Base-by-base conservation (phyloP, 179 eudicot species). In the Carnegiea gigantea region DNA sequence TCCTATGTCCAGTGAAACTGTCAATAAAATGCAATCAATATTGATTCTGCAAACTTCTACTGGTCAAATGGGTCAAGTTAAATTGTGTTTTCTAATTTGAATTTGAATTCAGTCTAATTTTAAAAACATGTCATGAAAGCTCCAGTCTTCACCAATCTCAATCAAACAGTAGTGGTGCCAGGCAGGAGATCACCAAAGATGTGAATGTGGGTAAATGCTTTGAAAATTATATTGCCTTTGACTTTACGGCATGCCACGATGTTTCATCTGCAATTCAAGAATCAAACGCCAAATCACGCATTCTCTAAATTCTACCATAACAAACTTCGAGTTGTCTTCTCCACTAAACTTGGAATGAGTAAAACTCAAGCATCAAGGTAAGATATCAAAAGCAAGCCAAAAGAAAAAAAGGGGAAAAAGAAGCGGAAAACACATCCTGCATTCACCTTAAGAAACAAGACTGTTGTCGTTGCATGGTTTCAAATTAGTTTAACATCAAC, bases 161-260 rank as follows among this genome's bases (percentile, higher is more conserved):
- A 70, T 49, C 65, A 75, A 48, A 20, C 5, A 57, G 57, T 23
- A 48, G 28, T 72, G 49, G 43, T 15, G 78, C 46, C 70, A 70
- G 68, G 20, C 65, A 65, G 33, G 43, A 46, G 28, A 43, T n/a
- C 72, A 84, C 59, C 67, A 44, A 76, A 59, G 78, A n/a, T 79
- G 44, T 76, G 44, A 76, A 76, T 75, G 38, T 20, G 77, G 36
- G 38, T 53, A 79, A 70, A 73, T 84, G 70, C 24, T 70, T 17
- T 54, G 80, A 73, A n/a, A 77, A 48, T 65, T 81, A 77, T 81
- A 73, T 64, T 21, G 75, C 30, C 2, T 71, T 68, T 43, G n/a
- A 75, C 51, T 46, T 30, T 21, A 57, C 40, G 67, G 73, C 82
- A 79, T 44, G 44, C 53, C 40, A 67, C 26, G 57, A 49, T 33